Percentiles rank a stretch among this genome's conserved stretches.
These are phyloP conservation scores for Hanseniaspora osmophila DNA, from an alignment of 805 yeast species.

Conservation along the genomic window DNA sequence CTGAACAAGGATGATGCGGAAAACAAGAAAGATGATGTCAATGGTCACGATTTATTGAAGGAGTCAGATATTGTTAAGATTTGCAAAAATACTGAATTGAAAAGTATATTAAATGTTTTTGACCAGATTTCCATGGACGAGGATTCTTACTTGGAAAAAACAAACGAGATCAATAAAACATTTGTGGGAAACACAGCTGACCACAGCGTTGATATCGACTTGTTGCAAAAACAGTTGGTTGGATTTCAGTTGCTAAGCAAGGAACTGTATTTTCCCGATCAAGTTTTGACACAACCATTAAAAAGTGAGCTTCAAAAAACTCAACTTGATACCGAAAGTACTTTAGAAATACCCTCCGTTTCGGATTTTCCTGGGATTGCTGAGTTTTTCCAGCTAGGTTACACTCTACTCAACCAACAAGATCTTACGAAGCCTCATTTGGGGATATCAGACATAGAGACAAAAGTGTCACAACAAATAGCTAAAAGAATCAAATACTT, in stretches of 20 bases:
- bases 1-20: not conserved
- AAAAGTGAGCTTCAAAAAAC: not conserved
- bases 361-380: conserved; percentile 2
- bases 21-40: not conserved
- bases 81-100: conserved; percentile 22
- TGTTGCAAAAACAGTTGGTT: conserved; percentile 44
- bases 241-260: conserved; percentile 52
- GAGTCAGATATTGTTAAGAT: not conserved
- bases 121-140: conserved; percentile 29
- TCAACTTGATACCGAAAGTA: not conserved
- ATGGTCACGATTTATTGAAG: not conserved
- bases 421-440: conserved; percentile 29
- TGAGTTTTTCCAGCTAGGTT: conserved; percentile 2
- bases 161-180: conserved; percentile 17
- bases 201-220: conserved; percentile 26
- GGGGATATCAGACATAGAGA: conserved; percentile 35
- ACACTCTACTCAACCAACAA: conserved; percentile 6
- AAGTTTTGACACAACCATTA: conserved; percentile 4
- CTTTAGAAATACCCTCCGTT: conserved; percentile 1
- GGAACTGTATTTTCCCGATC: conserved; percentile 50
- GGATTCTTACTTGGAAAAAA: conserved; percentile 20
- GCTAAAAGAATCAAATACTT: conserved; percentile 44
- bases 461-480: conserved; percentile 37
- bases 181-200: conserved; percentile 13
- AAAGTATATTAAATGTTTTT: conserved; percentile 30